Percentiles rank a stretch among this genome's conserved stretches.
Evolutionary conservation across 306 rosid species (phyloP).

Genomic region (Hippophae rhamnoides): DNA sequence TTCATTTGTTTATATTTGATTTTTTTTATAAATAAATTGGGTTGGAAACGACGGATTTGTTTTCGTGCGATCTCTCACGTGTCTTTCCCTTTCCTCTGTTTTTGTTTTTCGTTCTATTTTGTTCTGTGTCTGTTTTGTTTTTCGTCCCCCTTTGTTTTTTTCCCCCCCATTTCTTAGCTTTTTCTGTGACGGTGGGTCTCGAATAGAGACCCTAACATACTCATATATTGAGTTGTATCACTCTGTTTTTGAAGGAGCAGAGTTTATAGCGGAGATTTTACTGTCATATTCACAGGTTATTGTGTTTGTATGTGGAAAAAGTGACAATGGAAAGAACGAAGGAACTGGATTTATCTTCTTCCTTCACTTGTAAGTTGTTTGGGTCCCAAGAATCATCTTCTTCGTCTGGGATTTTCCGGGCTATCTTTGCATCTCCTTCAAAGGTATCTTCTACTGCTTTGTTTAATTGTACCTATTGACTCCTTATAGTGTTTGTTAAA

Average conservation of each 20-base stretch:
- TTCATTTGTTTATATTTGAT: not conserved
- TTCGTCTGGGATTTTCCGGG: constrained; percentile 46
- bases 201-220: not conserved
- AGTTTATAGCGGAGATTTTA: not conserved
- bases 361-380: constrained; percentile 68
- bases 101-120: constrained; percentile 1
- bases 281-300: not conserved
- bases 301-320: not conserved
- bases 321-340: constrained; percentile 58
- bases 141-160: constrained; percentile 21
- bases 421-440: constrained; percentile 46
- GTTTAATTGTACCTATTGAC: too few species aligned
- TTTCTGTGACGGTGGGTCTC: constrained; percentile 30
- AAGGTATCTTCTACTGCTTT: constrained; percentile 30
- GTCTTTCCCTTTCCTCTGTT: constrained; percentile 25
- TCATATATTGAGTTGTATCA: not conserved
- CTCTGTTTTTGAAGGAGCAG: not conserved
- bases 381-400: constrained; percentile 48
- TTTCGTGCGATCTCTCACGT: constrained; percentile 37
- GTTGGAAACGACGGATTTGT: constrained; percentile 27
- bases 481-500: too few species aligned
- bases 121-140: not conserved
- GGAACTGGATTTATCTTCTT: constrained; percentile 34
- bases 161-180: constrained; percentile 18
- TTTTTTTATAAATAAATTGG: constrained; percentile 41